phyloP scores from a whole-genome alignment of 139 green algal species.

The Tetraselmis striata region DNA sequence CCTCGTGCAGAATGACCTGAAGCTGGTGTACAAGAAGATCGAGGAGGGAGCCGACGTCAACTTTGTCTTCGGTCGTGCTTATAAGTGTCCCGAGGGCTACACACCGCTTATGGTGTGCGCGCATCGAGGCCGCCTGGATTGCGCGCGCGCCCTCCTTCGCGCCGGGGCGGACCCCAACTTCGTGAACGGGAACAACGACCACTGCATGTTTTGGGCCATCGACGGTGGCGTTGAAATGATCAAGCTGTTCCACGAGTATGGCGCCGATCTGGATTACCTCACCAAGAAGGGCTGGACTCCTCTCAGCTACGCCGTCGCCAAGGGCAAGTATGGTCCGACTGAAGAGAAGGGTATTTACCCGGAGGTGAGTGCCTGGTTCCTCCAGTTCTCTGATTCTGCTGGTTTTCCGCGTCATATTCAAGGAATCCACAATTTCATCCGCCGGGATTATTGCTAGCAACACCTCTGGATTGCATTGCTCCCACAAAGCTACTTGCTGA shows the following conservation, averaged over 20 bases:
- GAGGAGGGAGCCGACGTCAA: constrained; percentile 89
- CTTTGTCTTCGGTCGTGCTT: constrained; percentile 84
- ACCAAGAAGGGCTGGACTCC: constrained; percentile 78
- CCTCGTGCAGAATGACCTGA: constrained; percentile 77
- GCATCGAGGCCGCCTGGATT: constrained; percentile 72
- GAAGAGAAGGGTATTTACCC: constrained; percentile 94
- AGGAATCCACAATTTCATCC: too few species aligned
- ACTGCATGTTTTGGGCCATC: constrained; percentile 89
- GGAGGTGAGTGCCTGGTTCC: constrained; percentile 72
- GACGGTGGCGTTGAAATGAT: constrained; percentile 87
- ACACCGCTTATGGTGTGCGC: constrained; percentile 85
- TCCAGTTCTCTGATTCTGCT: too few species aligned
- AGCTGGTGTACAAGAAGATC: constrained; percentile 85
- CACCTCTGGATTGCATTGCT: too few species aligned
- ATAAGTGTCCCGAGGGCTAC: constrained; percentile 78
- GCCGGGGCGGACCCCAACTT: constrained; percentile 79
- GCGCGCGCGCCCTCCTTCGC: constrained; percentile 74
- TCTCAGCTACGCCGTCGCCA: constrained; percentile 78
- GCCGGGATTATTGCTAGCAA: too few species aligned
- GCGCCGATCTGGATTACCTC: constrained; percentile 59
- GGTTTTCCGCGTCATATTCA: too few species aligned
- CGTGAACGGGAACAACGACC: constrained; percentile 56
- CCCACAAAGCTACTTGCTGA: too few species aligned
- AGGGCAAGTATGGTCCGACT: constrained; percentile 91
- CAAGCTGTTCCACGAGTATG: constrained; percentile 73